Base-by-base conservation (phyloP, 108 stramenopile genomes). In the Discostella stelligeroides region DNA sequence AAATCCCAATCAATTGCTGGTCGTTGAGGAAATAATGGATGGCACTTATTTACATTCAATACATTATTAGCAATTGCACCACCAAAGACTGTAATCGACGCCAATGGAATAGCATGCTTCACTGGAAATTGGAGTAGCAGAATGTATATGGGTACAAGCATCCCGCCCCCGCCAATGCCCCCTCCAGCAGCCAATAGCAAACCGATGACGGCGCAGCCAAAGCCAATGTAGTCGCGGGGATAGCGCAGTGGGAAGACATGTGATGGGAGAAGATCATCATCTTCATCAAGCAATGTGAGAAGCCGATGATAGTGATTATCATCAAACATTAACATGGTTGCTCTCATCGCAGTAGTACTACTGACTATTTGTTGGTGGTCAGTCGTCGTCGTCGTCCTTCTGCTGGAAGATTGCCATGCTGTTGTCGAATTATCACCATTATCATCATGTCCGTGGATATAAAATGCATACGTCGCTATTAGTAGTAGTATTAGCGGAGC, bases 1-100 rank as follows among this genome's bases (percentile, higher is more conserved):
- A 86, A 68, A 29, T 86, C 86, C 86, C 86, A 86, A 66, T 86
- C 86, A 14, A 86, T 84, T 18, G 85, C 72, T 0, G 84, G 80
- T 23, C 86, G 66, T 55, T 86, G 82, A 2, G 82, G 84, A 11
- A 76, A 62, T 13, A 38, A 14, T 7, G 86, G 86, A 67, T 86
- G 86, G n/a, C 82, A 49, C 74, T 86, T 86, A 20, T 40, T 27
- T 18, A 74, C 27, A 54, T 86, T 86, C 42, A 86, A 56, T n/a
- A 71, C 48, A 39, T 72, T 81, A 71, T 86, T 86, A 17, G 84
- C 83, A 38, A 86, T 83, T 12, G 84, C 81, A 12, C 84, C 82
- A 23, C 86, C 86, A 15, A 86, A 60, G 45, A 86, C 84, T 18
- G 84, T 85, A 7, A 80, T 76, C 54, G 85, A 85, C 14, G 81